phyloP scores from a whole-genome alignment of 2,329 filamentous ascomycete genomes.

The Lasiodiplodia theobromae region DNA sequence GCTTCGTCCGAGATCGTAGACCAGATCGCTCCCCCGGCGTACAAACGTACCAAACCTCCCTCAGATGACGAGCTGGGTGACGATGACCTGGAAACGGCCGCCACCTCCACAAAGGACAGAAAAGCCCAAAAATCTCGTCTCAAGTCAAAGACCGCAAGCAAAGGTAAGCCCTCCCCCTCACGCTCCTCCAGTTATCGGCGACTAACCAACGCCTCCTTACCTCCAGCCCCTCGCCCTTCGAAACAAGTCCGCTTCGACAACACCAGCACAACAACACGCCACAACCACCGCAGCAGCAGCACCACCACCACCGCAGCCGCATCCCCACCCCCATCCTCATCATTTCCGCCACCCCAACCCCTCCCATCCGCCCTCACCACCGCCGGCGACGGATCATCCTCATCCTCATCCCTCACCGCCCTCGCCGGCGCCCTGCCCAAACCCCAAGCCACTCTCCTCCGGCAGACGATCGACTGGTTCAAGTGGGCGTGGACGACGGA shows the following conservation, averaged over 20 bases:
- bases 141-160: neutral
- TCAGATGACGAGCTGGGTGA: slow-evolving; percentile 13
- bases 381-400: neutral
- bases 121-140: neutral
- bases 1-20: neutral
- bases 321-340: too few species aligned
- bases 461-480: slow-evolving; percentile 10
- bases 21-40: neutral
- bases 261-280: neutral
- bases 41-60: slow-evolving; percentile 7
- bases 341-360: neutral
- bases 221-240: neutral
- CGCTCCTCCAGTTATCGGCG: too few species aligned
- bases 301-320: neutral
- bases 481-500: slow-evolving; percentile 10
- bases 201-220: too few species aligned
- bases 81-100: neutral
- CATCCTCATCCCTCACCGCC: neutral
- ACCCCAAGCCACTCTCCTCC: slow-evolving; percentile 2
- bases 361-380: neutral
- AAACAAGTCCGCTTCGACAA: slow-evolving; percentile 19
- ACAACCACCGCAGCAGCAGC: neutral
- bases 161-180: neutral
- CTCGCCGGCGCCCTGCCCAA: neutral
- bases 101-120: neutral